These are phyloP conservation scores for Solanum peruvianum DNA, from an alignment of 257 asterid species.

Conservation along the genomic window DNA sequence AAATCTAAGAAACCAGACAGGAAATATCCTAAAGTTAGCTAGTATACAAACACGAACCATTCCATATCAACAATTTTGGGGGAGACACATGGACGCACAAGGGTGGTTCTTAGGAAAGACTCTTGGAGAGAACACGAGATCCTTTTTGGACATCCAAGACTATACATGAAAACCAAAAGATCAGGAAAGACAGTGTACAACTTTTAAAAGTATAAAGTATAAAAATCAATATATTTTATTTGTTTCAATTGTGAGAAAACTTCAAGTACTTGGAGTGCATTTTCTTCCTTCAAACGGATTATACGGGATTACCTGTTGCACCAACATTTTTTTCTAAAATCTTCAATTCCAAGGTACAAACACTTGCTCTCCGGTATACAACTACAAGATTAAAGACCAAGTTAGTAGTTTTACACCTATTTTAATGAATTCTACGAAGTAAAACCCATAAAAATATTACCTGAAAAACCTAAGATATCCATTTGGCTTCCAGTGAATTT, in stretches of 20 bases:
- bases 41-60: slow-evolving; percentile 33
- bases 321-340: no score
- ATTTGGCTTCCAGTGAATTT: no score
- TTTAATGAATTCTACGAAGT: no score
- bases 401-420: no score
- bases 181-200: slow-evolving; percentile 8
- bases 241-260: neutral
- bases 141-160: slow-evolving; percentile 48
- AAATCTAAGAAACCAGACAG: slow-evolving; percentile 1
- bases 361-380: no score
- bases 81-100: slow-evolving; percentile 51
- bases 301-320: no score
- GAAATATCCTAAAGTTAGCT: slow-evolving; percentile 5
- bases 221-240: neutral
- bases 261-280: slow-evolving; percentile 11
- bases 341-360: no score
- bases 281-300: neutral
- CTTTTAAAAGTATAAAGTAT: neutral
- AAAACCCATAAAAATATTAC: no score
- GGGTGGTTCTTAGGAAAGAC: slow-evolving; percentile 62
- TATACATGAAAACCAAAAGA: slow-evolving; percentile 14
- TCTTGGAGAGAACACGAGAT: slow-evolving; percentile 52
- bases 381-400: no score
- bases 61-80: slow-evolving; percentile 64
- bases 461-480: no score